Conservation (phyloP, 1,139 yeast species). For the Saccharomyces pastorianus region DNA sequence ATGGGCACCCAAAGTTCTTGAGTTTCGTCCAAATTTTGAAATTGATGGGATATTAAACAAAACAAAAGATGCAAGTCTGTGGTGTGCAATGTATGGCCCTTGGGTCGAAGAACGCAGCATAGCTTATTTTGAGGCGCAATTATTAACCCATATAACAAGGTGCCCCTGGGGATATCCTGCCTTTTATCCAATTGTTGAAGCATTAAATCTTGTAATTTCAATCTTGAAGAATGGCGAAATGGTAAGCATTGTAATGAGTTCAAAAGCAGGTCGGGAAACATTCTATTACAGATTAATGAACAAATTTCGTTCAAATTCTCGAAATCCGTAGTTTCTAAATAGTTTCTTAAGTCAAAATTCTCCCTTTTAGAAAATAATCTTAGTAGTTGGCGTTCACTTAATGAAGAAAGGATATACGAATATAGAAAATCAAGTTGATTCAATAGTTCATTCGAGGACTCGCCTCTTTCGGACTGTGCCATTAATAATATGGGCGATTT, state of each 20-base stretch:
- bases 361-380: conserved; percentile 63
- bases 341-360: conserved; percentile 73
- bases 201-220: conserved; percentile 33
- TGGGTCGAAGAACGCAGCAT: conserved; percentile 55
- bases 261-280: conserved; percentile 48
- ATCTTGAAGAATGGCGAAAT: conserved; percentile 41
- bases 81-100: conserved; percentile 58
- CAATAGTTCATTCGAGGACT: conserved; percentile 45
- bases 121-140: conserved; percentile 49
- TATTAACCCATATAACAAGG: conserved; percentile 54
- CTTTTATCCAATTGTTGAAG: conserved; percentile 16
- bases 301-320: conserved; percentile 25
- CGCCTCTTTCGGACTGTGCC: conserved; percentile 56
- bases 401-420: conserved; percentile 69
- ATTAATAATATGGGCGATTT: conserved; percentile 66
- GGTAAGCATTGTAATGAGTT: conserved; percentile 56
- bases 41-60: conserved; percentile 48
- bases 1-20: conserved; percentile 92
- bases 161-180: conserved; percentile 24
- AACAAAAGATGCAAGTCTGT: conserved; percentile 61
- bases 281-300: conserved; percentile 31
- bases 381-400: conserved; percentile 69
- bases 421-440: conserved; percentile 69
- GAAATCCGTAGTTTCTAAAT: conserved; percentile 43
- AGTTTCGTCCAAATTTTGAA: conserved; percentile 28